These are phyloP conservation scores for Globisporangium alternatum DNA, from an alignment of 352 stramenopile species.

Conservation along the genomic window DNA sequence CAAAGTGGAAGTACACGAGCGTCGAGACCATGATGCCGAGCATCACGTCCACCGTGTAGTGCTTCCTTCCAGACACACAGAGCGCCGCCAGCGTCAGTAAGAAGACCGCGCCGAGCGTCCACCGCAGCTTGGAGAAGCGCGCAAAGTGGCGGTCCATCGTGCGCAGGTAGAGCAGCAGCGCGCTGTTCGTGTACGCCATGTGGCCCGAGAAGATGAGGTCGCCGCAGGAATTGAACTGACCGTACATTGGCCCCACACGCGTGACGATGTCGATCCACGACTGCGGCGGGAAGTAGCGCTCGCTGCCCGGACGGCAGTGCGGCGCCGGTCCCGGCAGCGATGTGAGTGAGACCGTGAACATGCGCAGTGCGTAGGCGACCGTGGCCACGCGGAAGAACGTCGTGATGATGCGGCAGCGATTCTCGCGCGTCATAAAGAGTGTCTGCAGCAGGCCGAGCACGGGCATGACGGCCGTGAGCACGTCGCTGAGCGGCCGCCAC, in stretches of 20 bases:
- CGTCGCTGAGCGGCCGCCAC: slow-evolving; percentile 64
- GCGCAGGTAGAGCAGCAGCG: slow-evolving; percentile 64
- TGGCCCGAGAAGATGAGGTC: slow-evolving; percentile 80
- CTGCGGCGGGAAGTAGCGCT: slow-evolving; percentile 50
- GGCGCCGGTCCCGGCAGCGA: slow-evolving; percentile 66
- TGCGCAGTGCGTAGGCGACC: slow-evolving; percentile 67
- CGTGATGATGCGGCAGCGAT: slow-evolving; percentile 47
- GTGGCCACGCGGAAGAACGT: slow-evolving; percentile 69
- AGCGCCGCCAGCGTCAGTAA: slow-evolving; percentile 43
- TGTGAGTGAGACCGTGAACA: slow-evolving; percentile 62
- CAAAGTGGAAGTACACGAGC: slow-evolving; percentile 76
- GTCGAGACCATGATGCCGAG: slow-evolving; percentile 61
- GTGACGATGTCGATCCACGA: slow-evolving; percentile 77
- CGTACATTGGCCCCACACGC: slow-evolving; percentile 62
- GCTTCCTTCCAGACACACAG: slow-evolving; percentile 62
- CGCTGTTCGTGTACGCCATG: slow-evolving; percentile 69
- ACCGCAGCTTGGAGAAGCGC: slow-evolving; percentile 44
- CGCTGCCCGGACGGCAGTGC: slow-evolving; percentile 51
- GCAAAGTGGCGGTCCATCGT: slow-evolving; percentile 53
- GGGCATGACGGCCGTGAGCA: slow-evolving; percentile 57
- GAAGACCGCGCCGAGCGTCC: slow-evolving; percentile 47
- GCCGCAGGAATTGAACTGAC: slow-evolving; percentile 72
- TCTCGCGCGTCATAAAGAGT: slow-evolving; percentile 41
- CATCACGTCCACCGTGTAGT: slow-evolving; percentile 78
- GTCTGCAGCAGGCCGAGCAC: slow-evolving; percentile 57